These are phyloP conservation scores for Debaryomyces hansenii DNA, from an alignment of 805 yeast genomes.

Conservation along the genomic window DNA sequence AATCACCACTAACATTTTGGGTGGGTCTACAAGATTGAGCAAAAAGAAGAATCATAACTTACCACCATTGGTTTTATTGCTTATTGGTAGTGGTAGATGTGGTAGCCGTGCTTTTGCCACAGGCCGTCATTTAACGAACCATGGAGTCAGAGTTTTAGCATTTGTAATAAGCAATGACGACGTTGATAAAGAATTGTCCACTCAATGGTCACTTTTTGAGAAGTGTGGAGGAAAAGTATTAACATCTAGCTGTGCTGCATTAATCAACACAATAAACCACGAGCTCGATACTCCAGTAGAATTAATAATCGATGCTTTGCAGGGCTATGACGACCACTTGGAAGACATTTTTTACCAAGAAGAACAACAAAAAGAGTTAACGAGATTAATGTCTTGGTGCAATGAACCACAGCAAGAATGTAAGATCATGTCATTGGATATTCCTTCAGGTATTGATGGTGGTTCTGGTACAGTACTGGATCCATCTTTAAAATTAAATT, in stretches of 20 bases:
- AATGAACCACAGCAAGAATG: constrained; percentile 45
- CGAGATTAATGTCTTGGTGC: constrained; percentile 64
- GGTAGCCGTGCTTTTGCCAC: constrained; percentile 77
- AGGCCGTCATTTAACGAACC: constrained; percentile 75
- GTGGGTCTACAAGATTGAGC: constrained; percentile 66
- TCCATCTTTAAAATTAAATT: constrained; percentile 33
- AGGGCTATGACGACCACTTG: constrained; percentile 74
- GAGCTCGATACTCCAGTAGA: constrained; percentile 74
- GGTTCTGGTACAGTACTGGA: constrained; percentile 62
- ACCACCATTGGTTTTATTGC: constrained; percentile 70
- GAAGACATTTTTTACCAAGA: constrained; percentile 50
- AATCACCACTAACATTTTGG: constrained; percentile 56
- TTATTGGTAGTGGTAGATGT: constrained; percentile 73
- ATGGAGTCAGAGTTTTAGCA: constrained; percentile 68
- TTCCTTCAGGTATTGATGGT: constrained; percentile 81
- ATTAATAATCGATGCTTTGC: constrained; percentile 77
- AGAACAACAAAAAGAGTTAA: constrained; percentile 38
- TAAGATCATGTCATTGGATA: constrained; percentile 66
- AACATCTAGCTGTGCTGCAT: constrained; percentile 29
- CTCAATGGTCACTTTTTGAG: constrained; percentile 57
- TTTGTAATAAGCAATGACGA: constrained; percentile 38
- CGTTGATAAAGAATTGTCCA: constrained; percentile 43
- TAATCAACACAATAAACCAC: constrained; percentile 38
- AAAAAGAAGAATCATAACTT: constrained; percentile 66
- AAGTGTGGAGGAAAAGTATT: constrained; percentile 67